Percentiles rank a stretch among this genome's conserved stretches.
These are phyloP conservation scores for Proliferodiscus dingleyae DNA, from an alignment of 2,329 filamentous ascomycete species.

Conservation along the genomic window DNA sequence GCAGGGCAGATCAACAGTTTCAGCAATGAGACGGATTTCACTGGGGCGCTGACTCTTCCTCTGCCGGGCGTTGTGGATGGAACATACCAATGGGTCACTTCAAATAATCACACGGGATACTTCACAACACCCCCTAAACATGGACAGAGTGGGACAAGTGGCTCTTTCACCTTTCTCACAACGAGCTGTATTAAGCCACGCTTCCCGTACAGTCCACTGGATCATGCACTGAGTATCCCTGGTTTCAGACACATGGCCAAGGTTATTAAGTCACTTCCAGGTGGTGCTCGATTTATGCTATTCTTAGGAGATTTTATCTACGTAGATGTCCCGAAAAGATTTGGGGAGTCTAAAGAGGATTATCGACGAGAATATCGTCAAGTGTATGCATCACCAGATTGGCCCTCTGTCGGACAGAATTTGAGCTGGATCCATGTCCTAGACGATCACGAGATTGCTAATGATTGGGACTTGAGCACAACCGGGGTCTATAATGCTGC, in stretches of 20 bases:
- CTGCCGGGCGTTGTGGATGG: slow-evolving; percentile 63
- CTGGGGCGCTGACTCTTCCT: slow-evolving; percentile 62
- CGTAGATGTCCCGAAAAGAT: slow-evolving; percentile 77
- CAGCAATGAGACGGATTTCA: slow-evolving; percentile 77
- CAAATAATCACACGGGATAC: slow-evolving; percentile 78
- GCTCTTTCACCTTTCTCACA: slow-evolving; percentile 82
- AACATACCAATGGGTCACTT: slow-evolving; percentile 77
- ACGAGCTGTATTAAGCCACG: slow-evolving; percentile 90
- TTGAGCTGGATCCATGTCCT: slow-evolving; percentile 97
- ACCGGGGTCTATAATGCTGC: slow-evolving; percentile 63
- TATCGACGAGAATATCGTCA: slow-evolving; percentile 92
- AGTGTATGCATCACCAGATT: slow-evolving; percentile 93
- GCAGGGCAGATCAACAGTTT: slow-evolving; percentile 63
- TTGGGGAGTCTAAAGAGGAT: slow-evolving; percentile 66
- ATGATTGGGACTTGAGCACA: slow-evolving; percentile 83
- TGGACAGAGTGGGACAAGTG: slow-evolving; percentile 59
- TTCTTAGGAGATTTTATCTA: slow-evolving; percentile 88
- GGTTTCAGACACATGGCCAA: slow-evolving; percentile 73
- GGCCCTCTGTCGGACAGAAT: slow-evolving; percentile 67
- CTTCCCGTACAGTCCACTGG: slow-evolving; percentile 82
- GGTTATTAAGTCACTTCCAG: slow-evolving; percentile 59
- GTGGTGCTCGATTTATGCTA: slow-evolving; percentile 70
- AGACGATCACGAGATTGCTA: slow-evolving; percentile 93
- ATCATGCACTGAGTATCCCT: slow-evolving; percentile 75
- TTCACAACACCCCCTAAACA: slow-evolving; percentile 73